Evolutionary conservation across 139 green algal genomes (phyloP), one percentile per base, ranked within the genome.

Genomic region (Limnomonas spitsbergensis): DNA sequence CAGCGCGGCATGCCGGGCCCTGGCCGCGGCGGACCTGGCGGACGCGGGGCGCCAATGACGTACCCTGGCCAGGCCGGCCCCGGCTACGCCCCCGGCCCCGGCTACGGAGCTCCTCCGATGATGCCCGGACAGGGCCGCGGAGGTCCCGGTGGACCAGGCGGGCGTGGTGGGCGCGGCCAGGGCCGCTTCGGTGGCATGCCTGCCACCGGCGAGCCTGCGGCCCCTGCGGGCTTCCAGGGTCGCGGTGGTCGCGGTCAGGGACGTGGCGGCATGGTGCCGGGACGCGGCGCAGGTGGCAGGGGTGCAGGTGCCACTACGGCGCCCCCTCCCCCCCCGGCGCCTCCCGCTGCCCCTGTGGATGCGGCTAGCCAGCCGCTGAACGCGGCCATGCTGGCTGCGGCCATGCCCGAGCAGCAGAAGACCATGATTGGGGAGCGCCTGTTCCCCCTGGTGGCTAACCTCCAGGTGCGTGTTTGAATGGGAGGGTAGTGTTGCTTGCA

Each of bases 391-490:
- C 88, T 97, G 79, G 93, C 93, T 14, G 83, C 90, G 14, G 92
- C 93, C 2, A 70, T 87, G 27, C 87, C 90, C 3, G 92, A 95
- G 84, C 83, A 93, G 83, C 93, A 97, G 86, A 95, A 96, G 91
- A 86, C 93, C 85, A 93, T 97, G 83, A 87, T 97, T 52, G 93
- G 93, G 61, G 93, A 97, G 92, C 85, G 88, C 67, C 85, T 97
- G 69, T 97, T 95, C 88, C 93, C 93, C 1, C 84, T 93, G 79
- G 89, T 96, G 35, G 78, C 83, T 14, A 80, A 73, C 1, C 75
- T 87, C 73, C 90, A n/a, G n/a, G n/a, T n/a, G n/a, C n/a, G n/a
- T n/a, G n/a, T n/a, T n/a, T n/a, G n/a, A n/a, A 95, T n/a, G n/a
- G n/a, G n/a, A n/a, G n/a, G n/a, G n/a, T n/a, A n/a, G n/a, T n/a